Base-by-base conservation (phyloP, 495 filamentous ascomycete species). In the Penicillium coprophilum region DNA sequence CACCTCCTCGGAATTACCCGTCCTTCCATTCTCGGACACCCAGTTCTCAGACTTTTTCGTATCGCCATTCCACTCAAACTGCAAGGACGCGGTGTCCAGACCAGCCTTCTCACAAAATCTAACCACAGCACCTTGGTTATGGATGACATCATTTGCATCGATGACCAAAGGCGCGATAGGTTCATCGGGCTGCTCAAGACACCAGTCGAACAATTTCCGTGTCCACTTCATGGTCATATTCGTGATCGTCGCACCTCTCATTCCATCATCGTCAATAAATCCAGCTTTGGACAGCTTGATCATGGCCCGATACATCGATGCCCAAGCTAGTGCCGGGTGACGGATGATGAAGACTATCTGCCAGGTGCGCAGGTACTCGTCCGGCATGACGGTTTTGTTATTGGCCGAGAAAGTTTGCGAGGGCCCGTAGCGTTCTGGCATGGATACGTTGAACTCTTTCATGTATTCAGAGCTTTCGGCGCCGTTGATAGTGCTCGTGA, bases 141-240 rank as follows among this genome's bases (percentile, higher is more conserved):
- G 55, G 19, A 77, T 78, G 2, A 77, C 54, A 59, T 80, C 77
- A 55, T 79, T 62, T 0, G 77, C 77, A 55, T 80, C 77, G 15
- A 80, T 55, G 4, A 80, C 54, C 20, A 76, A 32, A 2, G 76
- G 73, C 47, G 56, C 55, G n/a, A 53, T 43, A 9, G 60, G 55
- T 12, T 40, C 32, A 28, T 48, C 58, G 0, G 43, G 49, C 44
- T 70, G 58, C 17, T 63, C 55, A 11, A 58, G 9, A 53, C 63
- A 68, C 55, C 70, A 79, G 6, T 75, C 71, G 39, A 71, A 71
- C 21, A 79, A 55, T 11, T 39, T 12, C 4, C 73, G 64, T 2
- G 61, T 53, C 66, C 71, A 77, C 8, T 61, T 57, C 60, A 75
- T 41, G 20, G 67, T 65, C 57, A 71, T 63, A 19, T 66, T 66